Base-by-base conservation (phyloP, 345 rosid species). In the Pistacia integerrima region DNA sequence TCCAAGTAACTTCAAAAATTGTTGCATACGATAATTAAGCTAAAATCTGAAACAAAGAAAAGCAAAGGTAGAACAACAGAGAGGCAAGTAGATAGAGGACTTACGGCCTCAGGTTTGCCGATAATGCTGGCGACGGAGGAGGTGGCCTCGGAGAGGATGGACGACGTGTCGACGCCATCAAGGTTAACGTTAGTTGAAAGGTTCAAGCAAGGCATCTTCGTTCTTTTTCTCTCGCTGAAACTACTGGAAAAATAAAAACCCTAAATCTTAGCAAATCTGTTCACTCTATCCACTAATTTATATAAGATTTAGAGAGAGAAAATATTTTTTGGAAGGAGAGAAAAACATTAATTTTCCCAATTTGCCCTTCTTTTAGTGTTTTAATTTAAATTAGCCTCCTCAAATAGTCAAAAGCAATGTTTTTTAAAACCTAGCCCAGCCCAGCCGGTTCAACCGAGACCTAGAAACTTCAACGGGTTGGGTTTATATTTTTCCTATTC, bases 71-170 rank as follows among this genome's bases (percentile, higher is more conserved):
- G 17, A 33, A 25, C 56, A 46, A 44, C 8, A 11, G 28, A 51
- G 33, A 63, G 17, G 1, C 18, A 49, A 33, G 28, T 5, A n/a
- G 25, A 22, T 35, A n/a, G 18, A 11, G 67, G 5, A 3, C 75
- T 68, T 81, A 95, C 99, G 38, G 89, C 84, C 82, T 89, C 93
- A 0, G 99, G 97, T 78, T 86, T 93, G 78, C 98, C 97, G 74
- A 90, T 85, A 84, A 95, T 75, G 79, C 89, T 83, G 22, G 99
- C 88, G 62, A 92, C 87, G 61, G 91, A 78, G 78, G 89, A 88
- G 51, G 96, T 85, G 46, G 96, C 94, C 63, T 89, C 96, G 0
- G 94, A 81, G 81, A 92, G 92, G 79, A 93, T 80, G 73, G 97
- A 20, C 9, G 97, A 80, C 49, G 91, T 84, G 82, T 91, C 95